These are phyloP conservation scores for Trichophyton rubrum DNA, from an alignment of 2,329 filamentous ascomycete species.

Conservation along the genomic window DNA sequence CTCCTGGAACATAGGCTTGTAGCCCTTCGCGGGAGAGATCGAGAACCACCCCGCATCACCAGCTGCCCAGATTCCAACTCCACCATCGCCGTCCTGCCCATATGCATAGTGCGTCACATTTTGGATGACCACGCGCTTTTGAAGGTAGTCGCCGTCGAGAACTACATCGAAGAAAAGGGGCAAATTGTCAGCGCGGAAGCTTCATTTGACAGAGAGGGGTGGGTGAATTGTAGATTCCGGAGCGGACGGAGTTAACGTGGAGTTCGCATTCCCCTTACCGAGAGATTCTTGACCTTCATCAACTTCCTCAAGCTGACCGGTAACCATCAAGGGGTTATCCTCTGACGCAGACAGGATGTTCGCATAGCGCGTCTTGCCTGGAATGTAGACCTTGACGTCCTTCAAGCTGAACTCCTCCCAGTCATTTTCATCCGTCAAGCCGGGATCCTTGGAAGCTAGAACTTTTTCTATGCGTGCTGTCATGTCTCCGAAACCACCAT, in stretches of 20 bases:
- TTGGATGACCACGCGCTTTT: conserved; percentile 35
- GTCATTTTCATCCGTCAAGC: conserved; percentile 39
- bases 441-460: conserved; percentile 33
- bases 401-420: conserved; percentile 49
- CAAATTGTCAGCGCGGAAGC: background rate
- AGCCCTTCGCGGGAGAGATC: conserved; percentile 42
- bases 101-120: conserved; percentile 40
- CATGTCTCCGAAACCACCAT: conserved; percentile 30
- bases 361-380: conserved; percentile 38
- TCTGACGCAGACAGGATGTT: conserved; percentile 45
- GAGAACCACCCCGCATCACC: conserved; percentile 52
- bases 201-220: background rate
- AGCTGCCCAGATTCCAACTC: conserved; percentile 48
- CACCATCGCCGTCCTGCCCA: conserved; percentile 42
- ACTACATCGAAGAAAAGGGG: conserved; percentile 17
- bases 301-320: conserved; percentile 38
- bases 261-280: conserved; percentile 20
- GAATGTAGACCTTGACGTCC: conserved; percentile 41
- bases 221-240: conserved; percentile 5
- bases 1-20: conserved; percentile 40
- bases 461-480: conserved; percentile 36
- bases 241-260: background rate
- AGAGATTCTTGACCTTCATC: conserved; percentile 34
- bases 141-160: conserved; percentile 28
- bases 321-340: conserved; percentile 43